phyloP scores from a whole-genome alignment of 306 rosid species.

The Citrullus amarus region DNA sequence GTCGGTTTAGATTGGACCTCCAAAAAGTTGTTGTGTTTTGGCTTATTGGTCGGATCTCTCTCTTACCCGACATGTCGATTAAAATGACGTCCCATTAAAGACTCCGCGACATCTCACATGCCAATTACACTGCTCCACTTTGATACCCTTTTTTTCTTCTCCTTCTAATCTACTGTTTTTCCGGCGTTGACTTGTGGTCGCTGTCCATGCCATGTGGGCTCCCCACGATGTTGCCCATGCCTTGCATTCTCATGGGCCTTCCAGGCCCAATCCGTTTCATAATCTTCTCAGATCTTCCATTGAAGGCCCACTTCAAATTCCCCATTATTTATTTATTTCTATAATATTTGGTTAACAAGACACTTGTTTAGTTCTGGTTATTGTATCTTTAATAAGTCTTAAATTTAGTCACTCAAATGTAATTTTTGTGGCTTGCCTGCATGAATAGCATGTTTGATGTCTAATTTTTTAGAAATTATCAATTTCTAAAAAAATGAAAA shows the following conservation, averaged over 20 bases:
- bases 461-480: too few species aligned
- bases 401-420: too few species aligned
- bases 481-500: too few species aligned
- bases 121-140: neutral
- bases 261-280: neutral
- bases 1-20: conserved; percentile 5
- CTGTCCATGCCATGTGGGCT: neutral
- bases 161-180: neutral
- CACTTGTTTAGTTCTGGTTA: too few species aligned
- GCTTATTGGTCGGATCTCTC: neutral
- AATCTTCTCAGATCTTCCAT: neutral
- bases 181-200: neutral
- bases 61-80: conserved; percentile 1
- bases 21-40: neutral
- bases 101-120: conserved; percentile 6
- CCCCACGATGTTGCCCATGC: neutral
- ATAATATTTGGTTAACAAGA: too few species aligned
- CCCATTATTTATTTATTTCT: neutral
- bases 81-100: conserved; percentile 3
- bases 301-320: neutral
- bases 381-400: too few species aligned
- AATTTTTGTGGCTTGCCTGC: too few species aligned
- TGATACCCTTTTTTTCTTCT: neutral
- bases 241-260: neutral
- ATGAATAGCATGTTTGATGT: too few species aligned